Base-by-base conservation (phyloP, 208 protist genomes). In the Acanthamoeba healyi region DNA sequence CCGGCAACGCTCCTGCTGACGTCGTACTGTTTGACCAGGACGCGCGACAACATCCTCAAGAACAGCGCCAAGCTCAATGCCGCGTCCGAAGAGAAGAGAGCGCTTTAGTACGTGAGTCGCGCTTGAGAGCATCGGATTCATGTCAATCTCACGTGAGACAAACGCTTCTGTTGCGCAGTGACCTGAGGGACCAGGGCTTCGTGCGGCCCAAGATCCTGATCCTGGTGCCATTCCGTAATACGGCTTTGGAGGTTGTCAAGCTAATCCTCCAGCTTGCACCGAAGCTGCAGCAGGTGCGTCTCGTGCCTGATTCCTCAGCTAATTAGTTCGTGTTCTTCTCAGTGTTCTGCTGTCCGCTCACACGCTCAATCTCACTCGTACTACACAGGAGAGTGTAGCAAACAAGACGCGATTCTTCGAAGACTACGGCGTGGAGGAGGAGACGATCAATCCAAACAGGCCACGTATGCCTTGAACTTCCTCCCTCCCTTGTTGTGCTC, bases 221-320 rank as follows among this genome's bases (percentile, higher is more conserved):
- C 34, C 91, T 99, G 94, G 96, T 98, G 15, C 99, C 99, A 4
- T 98, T 99, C 95, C 97, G 98, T 38, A 99, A 99, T 92, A 96
- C 97, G 38, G 98, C 98, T 65, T 96, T 98, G 79, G 95, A 97
- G 49, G 98, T 98, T 58, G 97, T 99, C 26, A 95, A 98, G 65
- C 97, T 97, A 24, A 93, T 99, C 24, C 94, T 99, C 14, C 98
- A 98, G 77, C 94, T 99, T 34, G 97, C 97, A 44, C 98, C 98
- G 36, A 90, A 96, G 15, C 32, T 93, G 42, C 22, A 92, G 22
- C 74, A 92, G 38, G 93, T 95, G 42, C 29, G 22, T 77, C n/a
- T n/a, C n/a, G n/a, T n/a, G 15, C 46, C 17, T 29, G 17, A 4
- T 79, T n/a, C n/a, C n/a, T 82, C 51, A 34, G 82, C 54, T 65